Base-by-base conservation (phyloP, 2,329 filamentous ascomycete species). In the Beauveria scarabaeidicola region DNA sequence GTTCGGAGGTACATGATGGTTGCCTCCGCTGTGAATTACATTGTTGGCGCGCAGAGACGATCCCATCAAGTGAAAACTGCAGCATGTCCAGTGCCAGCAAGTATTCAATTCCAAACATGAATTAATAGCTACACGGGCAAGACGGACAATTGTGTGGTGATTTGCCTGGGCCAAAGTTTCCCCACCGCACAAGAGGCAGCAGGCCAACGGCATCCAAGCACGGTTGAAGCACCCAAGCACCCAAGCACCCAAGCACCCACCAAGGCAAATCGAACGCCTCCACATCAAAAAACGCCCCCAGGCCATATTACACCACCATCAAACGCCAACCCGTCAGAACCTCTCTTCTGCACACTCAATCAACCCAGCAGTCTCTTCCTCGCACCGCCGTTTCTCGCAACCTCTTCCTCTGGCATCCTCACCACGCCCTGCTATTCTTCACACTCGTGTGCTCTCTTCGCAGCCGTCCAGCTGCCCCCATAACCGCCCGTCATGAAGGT, bases 401-500 rank as follows among this genome's bases (percentile, higher is more conserved):
- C 53, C 61, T 52, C 41, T 52, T 53, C 54, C 53, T 17, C n/a
- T 29, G 15, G 11, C 40, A 32, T 44, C 29, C 51, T 50, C 29
- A 19, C 19, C 47, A 19, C 44, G 23, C n/a, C 47, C 17, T 44
- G 4, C 25, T 56, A 17, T 55, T 29, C 17, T 25, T 47, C 29
- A 9, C 11, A 5, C 17, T 47, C 43, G 48, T 32, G 21, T 19
- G 15, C 29, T 53, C n/a, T 50, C 10, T 59, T 57, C 59, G 40
- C 47, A 38, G 47, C 53, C 47, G 27, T 29, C 57, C 65, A 68
- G 69, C 71, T 73, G 72, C 70, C 64, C 64, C 66, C 64, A 63
- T 62, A 29, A 62, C 72, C 68, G 74, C 73, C 75, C 79, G 81
- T 69, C 72, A 87, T 87, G 84, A 87, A 87, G 82, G 78, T 87